These are phyloP conservation scores for Durio zibethinus DNA, from an alignment of 345 rosid species.

Conservation along the genomic window DNA sequence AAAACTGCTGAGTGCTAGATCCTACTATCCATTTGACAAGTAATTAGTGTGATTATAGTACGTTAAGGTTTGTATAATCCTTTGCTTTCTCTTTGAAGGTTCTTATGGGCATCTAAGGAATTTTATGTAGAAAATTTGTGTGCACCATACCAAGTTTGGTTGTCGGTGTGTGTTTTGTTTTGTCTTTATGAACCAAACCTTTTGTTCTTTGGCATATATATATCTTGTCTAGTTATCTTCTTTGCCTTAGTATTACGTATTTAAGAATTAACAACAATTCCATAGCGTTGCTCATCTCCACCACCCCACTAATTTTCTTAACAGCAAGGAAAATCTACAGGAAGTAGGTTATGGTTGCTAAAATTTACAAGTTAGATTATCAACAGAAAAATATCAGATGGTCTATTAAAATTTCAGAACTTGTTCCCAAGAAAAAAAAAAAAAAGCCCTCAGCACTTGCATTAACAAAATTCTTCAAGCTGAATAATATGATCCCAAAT, in stretches of 20 bases:
- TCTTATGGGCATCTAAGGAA: neutral
- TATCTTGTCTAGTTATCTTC: neutral
- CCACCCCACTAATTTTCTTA: neutral
- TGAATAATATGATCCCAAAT: neutral
- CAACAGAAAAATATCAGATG: too few relatives aligned
- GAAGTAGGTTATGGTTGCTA: too few relatives aligned
- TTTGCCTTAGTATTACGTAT: neutral
- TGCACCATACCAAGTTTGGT: neutral
- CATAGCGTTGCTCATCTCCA: neutral
- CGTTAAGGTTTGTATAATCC: neutral
- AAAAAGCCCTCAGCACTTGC: too few relatives aligned
- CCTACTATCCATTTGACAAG: neutral
- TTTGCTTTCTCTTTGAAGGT: neutral
- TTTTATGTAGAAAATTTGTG: neutral
- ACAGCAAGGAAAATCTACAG: neutral
- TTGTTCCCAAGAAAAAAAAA: too few relatives aligned
- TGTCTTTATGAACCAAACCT: neutral
- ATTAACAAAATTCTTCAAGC: neutral
- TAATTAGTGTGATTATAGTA: neutral
- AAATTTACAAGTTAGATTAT: too few relatives aligned
- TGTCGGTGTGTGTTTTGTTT: neutral
- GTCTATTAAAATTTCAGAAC: too few relatives aligned
- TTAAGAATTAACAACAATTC: too few relatives aligned
- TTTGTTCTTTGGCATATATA: neutral
- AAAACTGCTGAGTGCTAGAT: neutral